phyloP scores from a whole-genome alignment of 2,329 filamentous ascomycete genomes.

The Escovopsis sp. region DNA sequence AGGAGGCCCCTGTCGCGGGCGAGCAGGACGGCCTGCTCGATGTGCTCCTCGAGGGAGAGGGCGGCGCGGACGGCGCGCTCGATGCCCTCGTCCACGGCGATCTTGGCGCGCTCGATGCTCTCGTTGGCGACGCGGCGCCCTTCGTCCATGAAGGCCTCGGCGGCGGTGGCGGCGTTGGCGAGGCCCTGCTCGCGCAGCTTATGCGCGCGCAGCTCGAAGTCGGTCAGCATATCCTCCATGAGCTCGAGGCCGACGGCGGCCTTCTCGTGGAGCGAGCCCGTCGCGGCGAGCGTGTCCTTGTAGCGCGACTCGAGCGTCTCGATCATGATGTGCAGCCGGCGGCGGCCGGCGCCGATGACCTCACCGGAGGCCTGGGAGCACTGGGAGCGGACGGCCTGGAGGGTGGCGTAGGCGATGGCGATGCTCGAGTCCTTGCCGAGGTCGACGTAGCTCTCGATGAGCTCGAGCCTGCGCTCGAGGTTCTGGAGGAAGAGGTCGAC shows the following conservation, averaged over 20 bases:
- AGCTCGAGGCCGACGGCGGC: conserved; percentile 74
- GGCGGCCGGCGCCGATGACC: conserved; percentile 71
- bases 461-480: conserved; percentile 71
- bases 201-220: conserved; percentile 70
- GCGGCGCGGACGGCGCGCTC: conserved; percentile 72
- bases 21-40: conserved; percentile 59
- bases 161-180: conserved; percentile 48
- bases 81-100: conserved; percentile 66
- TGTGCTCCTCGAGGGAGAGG: conserved; percentile 66
- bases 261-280: conserved; percentile 83
- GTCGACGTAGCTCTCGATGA: conserved; percentile 77
- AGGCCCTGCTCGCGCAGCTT: conserved; percentile 67
- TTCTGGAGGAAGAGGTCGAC: conserved; percentile 73
- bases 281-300: conserved; percentile 68
- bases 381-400: conserved; percentile 73
- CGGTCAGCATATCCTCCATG: conserved; percentile 70
- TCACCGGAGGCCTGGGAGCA: conserved; percentile 86
- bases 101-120: conserved; percentile 56
- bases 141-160: conserved; percentile 58
- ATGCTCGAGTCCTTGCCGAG: conserved; percentile 71
- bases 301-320: conserved; percentile 83
- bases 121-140: conserved; percentile 70
- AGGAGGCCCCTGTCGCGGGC: conserved; percentile 73
- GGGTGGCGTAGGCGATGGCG: conserved; percentile 67
- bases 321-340: conserved; percentile 74